Conservation (phyloP, 2,329 filamentous ascomycete genomes). For the Pestalotiopsis sp. region DNA sequence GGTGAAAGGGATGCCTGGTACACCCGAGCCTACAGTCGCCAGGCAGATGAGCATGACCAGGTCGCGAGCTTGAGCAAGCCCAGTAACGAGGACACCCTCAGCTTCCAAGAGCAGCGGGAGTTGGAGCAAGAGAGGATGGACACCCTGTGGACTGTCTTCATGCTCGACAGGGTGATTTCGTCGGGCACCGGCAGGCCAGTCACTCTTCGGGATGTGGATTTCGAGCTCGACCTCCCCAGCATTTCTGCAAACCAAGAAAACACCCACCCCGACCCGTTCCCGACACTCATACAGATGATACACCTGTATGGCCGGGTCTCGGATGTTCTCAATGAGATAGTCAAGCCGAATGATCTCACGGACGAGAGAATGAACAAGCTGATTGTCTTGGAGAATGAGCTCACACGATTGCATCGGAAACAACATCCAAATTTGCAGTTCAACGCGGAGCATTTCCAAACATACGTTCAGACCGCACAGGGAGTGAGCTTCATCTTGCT, state of each 20-base stretch:
- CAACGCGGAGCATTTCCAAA: conserved; percentile 83
- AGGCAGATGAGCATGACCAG: conserved; percentile 25
- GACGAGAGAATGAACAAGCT: conserved; percentile 72
- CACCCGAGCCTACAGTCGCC: conserved; percentile 44
- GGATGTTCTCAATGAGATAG: conserved; percentile 81
- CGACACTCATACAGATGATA: conserved; percentile 79
- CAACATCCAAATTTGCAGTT: conserved; percentile 78
- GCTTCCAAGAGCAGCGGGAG: conserved; percentile 57
- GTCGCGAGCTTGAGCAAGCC: conserved; percentile 32
- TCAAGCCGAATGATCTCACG: conserved; percentile 72
- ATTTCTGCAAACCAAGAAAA: conserved; percentile 53
- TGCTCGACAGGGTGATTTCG: conserved; percentile 84
- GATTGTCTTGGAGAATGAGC: conserved; percentile 75
- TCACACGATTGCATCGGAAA: conserved; percentile 72
- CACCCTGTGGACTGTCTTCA: conserved; percentile 89
- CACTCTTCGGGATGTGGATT: conserved; percentile 81
- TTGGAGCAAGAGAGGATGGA: conserved; percentile 82
- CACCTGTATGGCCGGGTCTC: conserved; percentile 84
- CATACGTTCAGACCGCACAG: conserved; percentile 78
- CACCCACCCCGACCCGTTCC: conserved; percentile 77
- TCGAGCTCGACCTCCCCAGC: conserved; percentile 72
- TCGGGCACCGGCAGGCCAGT: conserved; percentile 84
- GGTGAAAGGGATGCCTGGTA: conserved; percentile 55
- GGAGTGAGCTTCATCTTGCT: conserved; percentile 85
- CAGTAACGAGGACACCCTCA: conserved; percentile 43